phyloP scores from a whole-genome alignment of 768 basidiomycete species.

The Suillus ampliporus region DNA sequence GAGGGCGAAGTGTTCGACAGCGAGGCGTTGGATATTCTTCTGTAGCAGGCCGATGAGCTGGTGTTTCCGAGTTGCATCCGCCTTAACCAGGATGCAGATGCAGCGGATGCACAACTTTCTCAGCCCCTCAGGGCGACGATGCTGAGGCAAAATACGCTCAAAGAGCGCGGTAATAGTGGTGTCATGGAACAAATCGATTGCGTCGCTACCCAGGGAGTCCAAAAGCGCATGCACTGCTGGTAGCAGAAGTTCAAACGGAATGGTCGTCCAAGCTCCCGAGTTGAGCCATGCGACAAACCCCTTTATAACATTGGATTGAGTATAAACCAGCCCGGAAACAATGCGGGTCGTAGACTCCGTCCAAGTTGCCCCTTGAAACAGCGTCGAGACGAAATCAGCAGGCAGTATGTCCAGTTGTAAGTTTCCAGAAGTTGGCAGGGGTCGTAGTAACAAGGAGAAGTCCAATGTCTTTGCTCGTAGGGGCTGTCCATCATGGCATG shows the following conservation, averaged over 20 bases:
- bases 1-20: slow-evolving; percentile 32
- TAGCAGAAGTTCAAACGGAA: slow-evolving; percentile 36
- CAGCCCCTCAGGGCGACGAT: neutral
- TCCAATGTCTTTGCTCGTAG: slow-evolving; percentile 14
- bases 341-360: slow-evolving; percentile 49
- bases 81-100: slow-evolving; percentile 33
- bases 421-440: neutral
- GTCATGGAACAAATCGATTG: slow-evolving; percentile 24
- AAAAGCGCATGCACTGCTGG: slow-evolving; percentile 52
- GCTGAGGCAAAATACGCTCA: slow-evolving; percentile 23
- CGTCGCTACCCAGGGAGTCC: slow-evolving; percentile 39
- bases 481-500: slow-evolving; percentile 31
- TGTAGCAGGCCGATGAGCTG: slow-evolving; percentile 30
- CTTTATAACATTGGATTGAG: neutral
- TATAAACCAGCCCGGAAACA: slow-evolving; percentile 51
- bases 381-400: slow-evolving; percentile 34
- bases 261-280: slow-evolving; percentile 28
- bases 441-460: slow-evolving; percentile 7
- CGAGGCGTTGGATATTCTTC: slow-evolving; percentile 30
- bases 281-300: slow-evolving; percentile 43
- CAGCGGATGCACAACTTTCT: slow-evolving; percentile 26
- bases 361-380: slow-evolving; percentile 52
- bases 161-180: slow-evolving; percentile 31
- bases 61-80: slow-evolving; percentile 26
- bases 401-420: slow-evolving; percentile 17